Evolutionary conservation across 306 rosid genomes (phyloP), one percentile per base, ranked within the genome.

Genomic region (Albizia julibrissin): DNA sequence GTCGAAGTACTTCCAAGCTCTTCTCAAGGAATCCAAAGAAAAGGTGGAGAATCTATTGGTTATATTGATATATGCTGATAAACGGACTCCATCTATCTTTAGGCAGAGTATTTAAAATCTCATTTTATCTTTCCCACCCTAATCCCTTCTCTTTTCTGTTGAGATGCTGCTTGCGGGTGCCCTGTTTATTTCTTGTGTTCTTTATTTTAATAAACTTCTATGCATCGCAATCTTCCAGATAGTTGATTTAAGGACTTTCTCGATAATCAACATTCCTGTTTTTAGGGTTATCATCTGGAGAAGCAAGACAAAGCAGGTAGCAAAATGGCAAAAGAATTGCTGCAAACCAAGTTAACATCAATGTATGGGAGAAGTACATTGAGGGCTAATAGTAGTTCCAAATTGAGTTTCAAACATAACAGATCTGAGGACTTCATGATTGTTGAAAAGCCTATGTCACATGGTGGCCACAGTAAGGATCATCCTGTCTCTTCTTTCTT

Each of bases 1-100:
- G 84, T 91, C 99, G 8, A 91, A 90, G 82, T 86, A 87, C 89
- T 95, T 95, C 61, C 94, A 31, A 58, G 91, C 89, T 81, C 87
- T 89, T 54, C 83, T 86, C 83, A 89, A 81, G 70, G 88, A 88
- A 68, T 83, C 95, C 50, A 85, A 74, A 50, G 89, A 75, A 79
- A 88, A 73, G 37, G 78, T 50, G 69, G 73, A 27, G 43, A 79
- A 83, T 80, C 88, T 82, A 84, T 75, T 83, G 90, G 93, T 89
- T 89, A 46, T 71, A 3, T 4, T 71, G 31, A 75, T 69, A 15
- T 66, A 46, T 77, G 59, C 83, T 62, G 72, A 72, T 29, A 71
- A 27, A 21, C 44, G 44, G 49, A 66, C 33, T 43, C 43, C 18
- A n/a, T 42, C 3, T 52, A n/a, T 79, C 54, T 74, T 3, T 66